phyloP scores from a whole-genome alignment of 1,139 yeast species.

The Magnusiomyces fungicola region DNA sequence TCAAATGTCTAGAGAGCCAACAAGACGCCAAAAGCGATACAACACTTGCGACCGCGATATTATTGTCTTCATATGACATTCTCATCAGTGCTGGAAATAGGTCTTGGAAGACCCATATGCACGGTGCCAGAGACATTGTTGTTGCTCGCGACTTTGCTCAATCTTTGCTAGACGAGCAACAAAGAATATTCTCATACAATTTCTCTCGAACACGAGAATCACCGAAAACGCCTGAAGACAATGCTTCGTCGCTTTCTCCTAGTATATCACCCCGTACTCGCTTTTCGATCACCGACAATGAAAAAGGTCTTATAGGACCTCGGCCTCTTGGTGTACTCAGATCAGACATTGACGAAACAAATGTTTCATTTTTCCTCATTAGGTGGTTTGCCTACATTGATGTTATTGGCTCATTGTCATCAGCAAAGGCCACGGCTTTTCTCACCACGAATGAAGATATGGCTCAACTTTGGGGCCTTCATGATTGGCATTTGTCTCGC shows the following conservation, averaged over 20 bases:
- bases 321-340: conserved; percentile 23
- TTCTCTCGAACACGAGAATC: no score
- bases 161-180: conserved; percentile 7
- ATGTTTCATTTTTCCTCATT: conserved; percentile 52
- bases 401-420: conserved; percentile 51
- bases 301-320: conserved; percentile 19
- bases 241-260: no score
- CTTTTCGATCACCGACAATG: background rate
- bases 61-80: conserved; percentile 59
- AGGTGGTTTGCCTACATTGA: conserved; percentile 71
- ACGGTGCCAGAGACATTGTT: conserved; percentile 64
- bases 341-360: conserved; percentile 29
- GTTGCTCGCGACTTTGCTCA: conserved; percentile 46
- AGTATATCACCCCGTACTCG: background rate
- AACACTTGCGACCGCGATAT: conserved; percentile 57
- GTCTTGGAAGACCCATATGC: conserved; percentile 56
- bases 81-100: conserved; percentile 33
- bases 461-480: conserved; percentile 25
- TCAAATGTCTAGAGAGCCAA: conserved; percentile 45
- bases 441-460: conserved; percentile 22
- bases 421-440: conserved; percentile 25
- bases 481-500: conserved; percentile 18
- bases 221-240: no score
- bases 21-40: conserved; percentile 53
- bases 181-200: background rate